These are phyloP conservation scores for Ceratobasidium theobromae DNA, from an alignment of 1,284 basidiomycete species.

Conservation along the genomic window DNA sequence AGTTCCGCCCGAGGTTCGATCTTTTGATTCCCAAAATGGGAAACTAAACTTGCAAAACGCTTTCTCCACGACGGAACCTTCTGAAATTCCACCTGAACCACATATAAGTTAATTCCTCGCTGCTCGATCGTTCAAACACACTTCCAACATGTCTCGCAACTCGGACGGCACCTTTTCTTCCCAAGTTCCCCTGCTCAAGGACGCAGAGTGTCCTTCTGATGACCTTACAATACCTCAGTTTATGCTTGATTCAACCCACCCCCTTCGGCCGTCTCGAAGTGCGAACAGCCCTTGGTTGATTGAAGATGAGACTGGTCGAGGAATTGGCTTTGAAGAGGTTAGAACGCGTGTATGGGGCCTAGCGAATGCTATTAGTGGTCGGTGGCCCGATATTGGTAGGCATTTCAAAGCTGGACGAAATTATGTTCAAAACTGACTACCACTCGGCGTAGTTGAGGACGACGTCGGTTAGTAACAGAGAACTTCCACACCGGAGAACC, in stretches of 20 bases:
- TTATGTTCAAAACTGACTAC: background rate
- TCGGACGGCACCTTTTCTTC: conserved; percentile 3
- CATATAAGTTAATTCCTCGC: too few species aligned
- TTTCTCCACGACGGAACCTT: too few species aligned
- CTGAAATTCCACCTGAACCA: too few species aligned
- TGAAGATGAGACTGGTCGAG: conserved; percentile 59
- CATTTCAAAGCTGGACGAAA: background rate
- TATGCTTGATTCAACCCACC: conserved; percentile 59
- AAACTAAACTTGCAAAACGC: too few species aligned
- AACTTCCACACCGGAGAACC: conserved; percentile 28
- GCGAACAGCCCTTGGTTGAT: conserved; percentile 57
- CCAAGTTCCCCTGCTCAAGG: conserved; percentile 37
- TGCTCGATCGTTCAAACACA: too few species aligned
- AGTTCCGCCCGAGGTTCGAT: too few species aligned
- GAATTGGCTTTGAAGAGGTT: conserved; percentile 44
- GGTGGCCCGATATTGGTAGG: conserved; percentile 51
- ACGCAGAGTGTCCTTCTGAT: conserved; percentile 57
- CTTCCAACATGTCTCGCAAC: background rate
- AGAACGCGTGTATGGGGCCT: conserved; percentile 57
- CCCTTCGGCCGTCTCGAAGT: conserved; percentile 51
- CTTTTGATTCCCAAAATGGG: too few species aligned
- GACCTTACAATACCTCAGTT: conserved; percentile 74
- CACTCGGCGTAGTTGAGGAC: conserved; percentile 41
- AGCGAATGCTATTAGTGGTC: conserved; percentile 60
- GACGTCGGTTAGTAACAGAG: conserved; percentile 53